A percentile compares a stretch with the other conserved stretches of the same genome.
These are phyloP conservation scores for Fusarium sp. DNA, from an alignment of 2,329 filamentous ascomycete genomes.

Conservation along the genomic window DNA sequence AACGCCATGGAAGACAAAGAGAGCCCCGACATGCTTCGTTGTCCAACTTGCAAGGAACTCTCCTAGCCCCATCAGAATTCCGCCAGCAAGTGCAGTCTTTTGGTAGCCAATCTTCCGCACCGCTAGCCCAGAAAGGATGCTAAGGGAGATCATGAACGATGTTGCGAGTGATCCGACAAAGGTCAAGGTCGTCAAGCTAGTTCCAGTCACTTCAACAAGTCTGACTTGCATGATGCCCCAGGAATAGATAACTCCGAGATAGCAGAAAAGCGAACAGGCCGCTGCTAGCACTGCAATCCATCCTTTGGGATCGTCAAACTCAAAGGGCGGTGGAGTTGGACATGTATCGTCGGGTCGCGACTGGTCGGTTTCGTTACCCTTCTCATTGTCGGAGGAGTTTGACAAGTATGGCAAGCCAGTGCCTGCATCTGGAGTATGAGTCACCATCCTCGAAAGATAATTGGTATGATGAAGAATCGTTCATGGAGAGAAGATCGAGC, in stretches of 20 bases:
- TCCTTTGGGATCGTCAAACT: conserved; percentile 28
- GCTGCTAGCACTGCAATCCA: conserved; percentile 37
- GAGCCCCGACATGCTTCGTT: conserved; percentile 38
- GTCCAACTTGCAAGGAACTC: conserved; percentile 47
- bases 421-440: accelerated
- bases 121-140: conserved; percentile 28
- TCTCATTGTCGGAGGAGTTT: conserved; percentile 27
- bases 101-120: conserved; percentile 43
- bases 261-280: conserved; percentile 43
- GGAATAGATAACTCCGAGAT: conserved; percentile 48
- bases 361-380: conserved; percentile 8
- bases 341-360: neutral
- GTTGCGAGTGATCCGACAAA: conserved; percentile 47
- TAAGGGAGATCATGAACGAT: conserved; percentile 44
- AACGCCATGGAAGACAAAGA: conserved; percentile 44
- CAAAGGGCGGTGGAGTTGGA: neutral
- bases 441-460: neutral
- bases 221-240: conserved; percentile 48
- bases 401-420: neutral
- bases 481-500: neutral
- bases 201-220: conserved; percentile 40
- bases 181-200: conserved; percentile 43
- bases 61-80: conserved; percentile 44
- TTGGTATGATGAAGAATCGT: neutral
- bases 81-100: conserved; percentile 39